Evolutionary conservation across 345 rosid genomes (phyloP), one percentile per base, ranked within the genome.

Genomic region (Hibiscus trionum): DNA sequence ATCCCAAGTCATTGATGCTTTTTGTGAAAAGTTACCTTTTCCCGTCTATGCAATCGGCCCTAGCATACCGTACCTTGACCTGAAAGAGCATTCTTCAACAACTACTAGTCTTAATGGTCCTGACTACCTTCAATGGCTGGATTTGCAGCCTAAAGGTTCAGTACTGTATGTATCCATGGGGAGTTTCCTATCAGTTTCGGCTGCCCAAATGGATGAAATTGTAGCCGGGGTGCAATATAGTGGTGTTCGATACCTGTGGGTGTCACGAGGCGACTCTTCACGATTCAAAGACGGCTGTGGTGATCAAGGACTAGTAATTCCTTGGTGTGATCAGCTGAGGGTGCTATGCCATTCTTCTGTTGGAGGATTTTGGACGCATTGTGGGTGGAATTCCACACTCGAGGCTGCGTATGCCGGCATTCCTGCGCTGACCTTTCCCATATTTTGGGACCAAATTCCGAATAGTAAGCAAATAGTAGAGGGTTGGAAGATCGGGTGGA

Each of bases 351-450:
- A 82, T 75, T n/a, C 79, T 66, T 80, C 85, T 1, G 57, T 76
- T 0, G 85, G 80, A 0, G 84, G 84, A 11, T 85, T 85, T 29
- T 83, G 75, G 82, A 76, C 80, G 2, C 87, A 85, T 49, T 83
- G 85, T 26, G 81, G 84, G 7, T 75, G 71, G 70, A 85, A 78
- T 61, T 85, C 87, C 0, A 78, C 75, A 3, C 37, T 66, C 7
- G 80, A 85, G 73, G 82, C 73, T 3, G 66, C 73, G 4, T 77
- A 57, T 21, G 77, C 85, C 0, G 85, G 89, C 2, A 60, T 83
- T 17, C 83, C 89, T 4, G 50, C 82, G 72, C 80, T 83, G n/a
- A 31, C 85, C 0, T 81, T 80, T 59, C 86, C 89, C 1, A 27
- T 83, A 19, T 15, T 53, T 33, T n/a, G 16, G 63, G 79, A 83